Conservation (phyloP, 164 flowering plant species). For the Stephania japonica region DNA sequence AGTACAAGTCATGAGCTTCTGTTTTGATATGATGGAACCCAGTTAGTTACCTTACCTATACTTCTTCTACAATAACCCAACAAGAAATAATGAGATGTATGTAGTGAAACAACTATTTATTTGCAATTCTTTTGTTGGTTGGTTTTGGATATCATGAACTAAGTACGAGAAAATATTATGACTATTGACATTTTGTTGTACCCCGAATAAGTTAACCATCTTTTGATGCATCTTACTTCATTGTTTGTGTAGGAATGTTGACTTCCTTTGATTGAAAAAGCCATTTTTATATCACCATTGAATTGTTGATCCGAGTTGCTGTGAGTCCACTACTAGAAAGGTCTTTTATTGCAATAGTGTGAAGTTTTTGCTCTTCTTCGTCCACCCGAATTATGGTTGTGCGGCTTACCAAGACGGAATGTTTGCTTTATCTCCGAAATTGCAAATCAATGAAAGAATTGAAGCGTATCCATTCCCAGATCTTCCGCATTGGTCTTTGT, state of each 20-base stretch:
- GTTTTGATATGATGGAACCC: too few relatives aligned
- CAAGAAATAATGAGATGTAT: too few relatives aligned
- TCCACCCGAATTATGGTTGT: slow-evolving; percentile 6
- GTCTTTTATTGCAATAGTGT: slow-evolving; percentile 6
- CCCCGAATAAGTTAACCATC: not conserved
- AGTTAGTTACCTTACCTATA: too few relatives aligned
- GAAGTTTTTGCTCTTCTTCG: slow-evolving; percentile 1
- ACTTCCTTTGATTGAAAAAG: not conserved
- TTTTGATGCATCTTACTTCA: not conserved
- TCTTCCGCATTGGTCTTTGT: slow-evolving; percentile 41
- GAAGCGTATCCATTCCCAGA: slow-evolving; percentile 50
- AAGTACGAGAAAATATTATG: too few relatives aligned
- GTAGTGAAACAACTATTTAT: too few relatives aligned
- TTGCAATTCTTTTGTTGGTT: too few relatives aligned
- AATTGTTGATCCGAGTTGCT: not conserved
- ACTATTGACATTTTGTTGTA: not conserved
- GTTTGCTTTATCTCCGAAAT: slow-evolving; percentile 34
- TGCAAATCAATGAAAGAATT: slow-evolving; percentile 52
- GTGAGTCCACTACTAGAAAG: not conserved
- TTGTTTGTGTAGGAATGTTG: not conserved
- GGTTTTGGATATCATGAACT: too few relatives aligned
- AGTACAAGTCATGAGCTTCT: too few relatives aligned
- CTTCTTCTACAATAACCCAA: too few relatives aligned
- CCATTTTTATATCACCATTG: too few relatives aligned
- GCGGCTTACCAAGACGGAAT: slow-evolving; percentile 30